These are phyloP conservation scores for Mycena rebaudengoi DNA, from an alignment of 768 basidiomycete species.

Conservation along the genomic window DNA sequence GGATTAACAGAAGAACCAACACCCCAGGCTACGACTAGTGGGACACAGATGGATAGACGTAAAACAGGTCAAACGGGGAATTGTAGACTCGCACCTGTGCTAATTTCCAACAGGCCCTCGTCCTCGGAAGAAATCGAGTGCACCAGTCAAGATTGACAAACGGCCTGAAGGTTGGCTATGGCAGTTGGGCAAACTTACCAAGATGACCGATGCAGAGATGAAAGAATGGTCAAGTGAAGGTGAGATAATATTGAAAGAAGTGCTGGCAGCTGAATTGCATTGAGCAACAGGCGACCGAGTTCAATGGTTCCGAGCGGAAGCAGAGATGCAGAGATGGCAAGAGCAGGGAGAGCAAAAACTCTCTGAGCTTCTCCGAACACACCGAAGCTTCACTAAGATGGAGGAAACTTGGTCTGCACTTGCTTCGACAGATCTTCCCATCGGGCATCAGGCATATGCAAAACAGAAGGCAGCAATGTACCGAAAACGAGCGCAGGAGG, in stretches of 20 bases:
- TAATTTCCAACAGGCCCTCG: neutral
- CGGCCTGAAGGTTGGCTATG: neutral
- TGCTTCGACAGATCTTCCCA: neutral
- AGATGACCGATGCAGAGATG: neutral
- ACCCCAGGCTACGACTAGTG: neutral
- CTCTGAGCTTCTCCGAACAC: slow-evolving; percentile 32
- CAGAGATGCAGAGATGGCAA: slow-evolving; percentile 37
- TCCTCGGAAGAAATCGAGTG: neutral
- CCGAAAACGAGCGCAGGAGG: neutral
- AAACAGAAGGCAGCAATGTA: neutral
- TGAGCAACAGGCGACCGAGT: slow-evolving; percentile 32
- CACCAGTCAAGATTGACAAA: neutral
- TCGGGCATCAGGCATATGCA: neutral
- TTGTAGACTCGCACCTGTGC: neutral
- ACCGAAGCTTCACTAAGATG: slow-evolving; percentile 22
- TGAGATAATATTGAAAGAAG: neutral
- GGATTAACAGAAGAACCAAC: neutral
- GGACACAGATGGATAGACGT: neutral
- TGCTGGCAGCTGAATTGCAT: neutral
- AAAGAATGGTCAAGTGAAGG: neutral
- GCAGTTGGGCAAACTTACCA: neutral
- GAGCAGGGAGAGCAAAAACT: slow-evolving; percentile 35
- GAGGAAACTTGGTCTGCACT: slow-evolving; percentile 18
- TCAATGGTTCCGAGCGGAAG: slow-evolving; percentile 38
- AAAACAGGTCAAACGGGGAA: neutral